Percentiles rank a stretch among this genome's conserved stretches.
phyloP scores from a whole-genome alignment of 768 basidiomycete species.

The Leucocoprinus sp. region DNA sequence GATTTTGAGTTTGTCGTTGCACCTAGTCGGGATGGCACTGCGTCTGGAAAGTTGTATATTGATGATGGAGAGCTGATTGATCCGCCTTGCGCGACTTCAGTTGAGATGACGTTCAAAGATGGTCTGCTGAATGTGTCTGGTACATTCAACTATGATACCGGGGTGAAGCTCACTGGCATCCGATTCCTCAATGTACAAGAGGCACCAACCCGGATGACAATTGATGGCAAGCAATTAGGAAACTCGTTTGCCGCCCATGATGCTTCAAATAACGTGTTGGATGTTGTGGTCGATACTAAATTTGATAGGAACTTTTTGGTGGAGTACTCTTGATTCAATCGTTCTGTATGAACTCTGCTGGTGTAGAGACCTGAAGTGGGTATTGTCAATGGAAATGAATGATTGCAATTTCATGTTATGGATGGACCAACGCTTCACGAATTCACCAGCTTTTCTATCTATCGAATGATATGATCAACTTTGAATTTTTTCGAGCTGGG shows the following conservation, averaged over 20 bases:
- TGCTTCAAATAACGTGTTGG: slow-evolving; percentile 30
- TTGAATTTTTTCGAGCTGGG: too few species aligned
- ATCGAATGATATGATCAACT: too few species aligned
- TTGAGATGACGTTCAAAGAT: slow-evolving; percentile 25
- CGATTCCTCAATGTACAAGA: slow-evolving; percentile 28
- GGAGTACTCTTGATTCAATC: slow-evolving; percentile 3
- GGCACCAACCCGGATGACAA: slow-evolving; percentile 21
- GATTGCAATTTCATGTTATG: too few species aligned
- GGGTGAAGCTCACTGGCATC: slow-evolving; percentile 29
- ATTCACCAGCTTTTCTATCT: too few species aligned
- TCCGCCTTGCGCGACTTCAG: slow-evolving; percentile 23
- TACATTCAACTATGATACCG: slow-evolving; percentile 27
- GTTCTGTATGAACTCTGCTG: too few species aligned
- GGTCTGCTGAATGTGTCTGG: slow-evolving; percentile 27
- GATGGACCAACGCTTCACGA: too few species aligned
- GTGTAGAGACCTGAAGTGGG: too few species aligned
- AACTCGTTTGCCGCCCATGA: slow-evolving; percentile 26
- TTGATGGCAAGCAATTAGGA: slow-evolving; percentile 22
- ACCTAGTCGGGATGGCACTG: slow-evolving; percentile 38
- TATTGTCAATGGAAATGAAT: too few species aligned
- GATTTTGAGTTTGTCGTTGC: slow-evolving; percentile 61
- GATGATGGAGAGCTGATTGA: slow-evolving; percentile 54
- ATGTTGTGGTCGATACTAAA: slow-evolving; percentile 33
- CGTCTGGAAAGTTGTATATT: slow-evolving; percentile 46
- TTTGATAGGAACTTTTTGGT: slow-evolving; percentile 6